Percentiles rank a stretch among this genome's conserved stretches.
Evolutionary conservation across 352 stramenopile species (phyloP).

Genomic region (Phytophthora pinifolia): DNA sequence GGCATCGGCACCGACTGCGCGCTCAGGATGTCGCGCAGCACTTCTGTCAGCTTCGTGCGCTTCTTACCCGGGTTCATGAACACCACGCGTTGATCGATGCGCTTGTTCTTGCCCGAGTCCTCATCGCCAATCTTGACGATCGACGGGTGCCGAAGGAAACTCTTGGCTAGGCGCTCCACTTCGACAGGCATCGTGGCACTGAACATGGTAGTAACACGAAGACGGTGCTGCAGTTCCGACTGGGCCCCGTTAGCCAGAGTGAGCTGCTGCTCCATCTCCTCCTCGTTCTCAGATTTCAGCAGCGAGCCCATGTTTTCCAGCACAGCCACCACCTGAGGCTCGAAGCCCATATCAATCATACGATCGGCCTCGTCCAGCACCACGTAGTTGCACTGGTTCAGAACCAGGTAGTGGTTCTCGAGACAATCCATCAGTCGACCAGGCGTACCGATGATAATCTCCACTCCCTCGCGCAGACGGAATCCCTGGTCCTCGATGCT

Average conservation of each 20-base stretch:
- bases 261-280: constrained; percentile 95
- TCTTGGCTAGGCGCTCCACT: constrained; percentile 97
- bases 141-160: constrained; percentile 96
- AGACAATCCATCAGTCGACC: constrained; percentile 98
- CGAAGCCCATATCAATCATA: constrained; percentile 98
- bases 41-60: constrained; percentile 80
- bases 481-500: constrained; percentile 97
- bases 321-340: constrained; percentile 95
- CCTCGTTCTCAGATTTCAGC: constrained; percentile 97
- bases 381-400: constrained; percentile 99
- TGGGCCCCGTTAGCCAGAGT: constrained; percentile 51
- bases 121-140: constrained; percentile 98
- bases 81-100: constrained; percentile 96
- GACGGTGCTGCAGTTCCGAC: constrained; percentile 54
- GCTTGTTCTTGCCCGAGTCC: constrained; percentile 97
- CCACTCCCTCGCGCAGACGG: constrained; percentile 94
- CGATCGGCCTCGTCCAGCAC: constrained; percentile 99
- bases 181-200: constrained; percentile 98
- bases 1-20: constrained; percentile 43
- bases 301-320: constrained; percentile 97
- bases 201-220: constrained; percentile 96
- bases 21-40: constrained; percentile 85
- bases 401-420: constrained; percentile 96
- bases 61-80: constrained; percentile 95
- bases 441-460: constrained; percentile 99